Base-by-base conservation (phyloP, 352 stramenopile species). In the Pythium angustatum region DNA sequence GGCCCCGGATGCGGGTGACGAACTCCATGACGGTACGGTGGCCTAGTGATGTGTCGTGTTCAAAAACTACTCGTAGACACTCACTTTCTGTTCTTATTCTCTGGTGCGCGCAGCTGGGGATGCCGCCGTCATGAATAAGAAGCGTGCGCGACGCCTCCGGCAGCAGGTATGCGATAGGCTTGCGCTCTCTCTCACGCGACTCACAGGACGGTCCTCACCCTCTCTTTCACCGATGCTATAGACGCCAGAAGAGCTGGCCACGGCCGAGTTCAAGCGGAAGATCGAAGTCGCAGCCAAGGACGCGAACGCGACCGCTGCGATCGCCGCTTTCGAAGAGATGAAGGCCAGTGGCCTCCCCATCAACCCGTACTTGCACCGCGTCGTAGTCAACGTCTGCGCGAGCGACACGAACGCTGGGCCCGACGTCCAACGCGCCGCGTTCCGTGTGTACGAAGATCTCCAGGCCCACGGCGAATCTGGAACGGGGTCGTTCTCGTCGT, bases 301-400 rank as follows among this genome's bases (percentile, higher is more conserved):
- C 22, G 31, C 44, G 2, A 75, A 83, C 31, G 58, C 65, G 10
- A 28, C 52, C 6, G 40, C 52, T 10, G 78, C 81, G 4, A 82
- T 88, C 31, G 48, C 70, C 5, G 75, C 91, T 17, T 92, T 80
- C 59, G 62, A 90, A 22, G 71, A 93, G 24, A 89, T 94, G 79
- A 86, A 88, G 56, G 24, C 33, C 5, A 17, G 64, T 31, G 22
- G 52, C 1, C 22, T 79, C 7, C 50, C 50, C 9, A 57, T 71
- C 22, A 64, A 69, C 22, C 40, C 56, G 8, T 79, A 79, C 49
- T 48, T 79, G n/a, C 61, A 76, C 45, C 72, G 69, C 31, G 61
- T 76, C 9, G 62, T 77, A 1, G 60, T 79, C 34, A 79, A 76
- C 44, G 58, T 68, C 1, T 79, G 72, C 36, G 64, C 68, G 11